Conservation (phyloP, 768 basidiomycete species). For the Gymnopilus dilepis region DNA sequence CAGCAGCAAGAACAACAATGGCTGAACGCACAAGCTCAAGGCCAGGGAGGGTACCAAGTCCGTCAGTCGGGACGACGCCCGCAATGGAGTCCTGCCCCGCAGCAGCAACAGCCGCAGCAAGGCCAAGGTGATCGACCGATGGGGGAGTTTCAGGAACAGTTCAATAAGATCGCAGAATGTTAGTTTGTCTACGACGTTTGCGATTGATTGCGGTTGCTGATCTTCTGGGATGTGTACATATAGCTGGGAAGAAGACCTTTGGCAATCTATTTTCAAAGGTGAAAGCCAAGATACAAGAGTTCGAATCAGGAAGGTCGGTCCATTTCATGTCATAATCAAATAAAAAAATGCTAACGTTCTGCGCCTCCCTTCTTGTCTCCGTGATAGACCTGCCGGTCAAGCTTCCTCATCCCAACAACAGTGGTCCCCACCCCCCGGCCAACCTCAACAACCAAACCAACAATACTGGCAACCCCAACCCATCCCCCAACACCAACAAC, state of each 20-base stretch:
- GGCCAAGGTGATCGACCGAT: constrained; percentile 52
- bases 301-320: constrained; percentile 57
- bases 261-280: constrained; percentile 74
- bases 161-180: constrained; percentile 83
- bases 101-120: constrained; percentile 29
- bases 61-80: constrained; percentile 11
- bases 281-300: constrained; percentile 84
- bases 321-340: not conserved
- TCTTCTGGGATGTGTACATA: not conserved
- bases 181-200: constrained; percentile 29
- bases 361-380: not conserved
- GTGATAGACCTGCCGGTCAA: constrained; percentile 1
- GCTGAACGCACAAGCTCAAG: constrained; percentile 32
- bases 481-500: constrained; percentile 14
- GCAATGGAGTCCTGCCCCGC: constrained; percentile 10
- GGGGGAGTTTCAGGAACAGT: constrained; percentile 73
- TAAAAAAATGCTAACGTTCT: not conserved
- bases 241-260: constrained; percentile 83
- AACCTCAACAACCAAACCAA: constrained; percentile 14
- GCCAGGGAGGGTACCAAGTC: constrained; percentile 19
- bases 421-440: not conserved
- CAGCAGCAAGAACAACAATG: constrained; percentile 44
- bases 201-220: too few relatives aligned
- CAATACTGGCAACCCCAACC: constrained; percentile 17
- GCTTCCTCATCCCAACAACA: not conserved